Base-by-base conservation (phyloP, 139 green algal genomes). In the Ettlia oleoabundans region DNA sequence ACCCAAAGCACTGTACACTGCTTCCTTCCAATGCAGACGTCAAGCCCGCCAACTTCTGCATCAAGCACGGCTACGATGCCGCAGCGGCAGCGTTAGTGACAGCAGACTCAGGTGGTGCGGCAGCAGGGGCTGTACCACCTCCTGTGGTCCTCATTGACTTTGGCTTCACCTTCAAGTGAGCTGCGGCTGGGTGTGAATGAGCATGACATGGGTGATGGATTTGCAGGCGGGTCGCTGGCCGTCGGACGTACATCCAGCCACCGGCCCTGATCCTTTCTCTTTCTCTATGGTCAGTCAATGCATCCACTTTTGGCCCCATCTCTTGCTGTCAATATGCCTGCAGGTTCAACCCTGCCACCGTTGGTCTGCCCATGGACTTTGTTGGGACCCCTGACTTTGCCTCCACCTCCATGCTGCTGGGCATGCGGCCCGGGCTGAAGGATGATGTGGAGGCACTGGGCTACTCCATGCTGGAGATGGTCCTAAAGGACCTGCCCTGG, bases 381-480 rank as follows among this genome's bases (percentile, higher is more conserved):
- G 75, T 81, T 13, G 75, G 75, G 55, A 81, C 75, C 4, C 75
- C 75, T 38, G 80, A 86, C 52, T 92, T 84, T 82, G 86, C 86
- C 32, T 84, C 76, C 83, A 69, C 18, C 24, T 35, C 53, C 18
- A 47, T 52, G 21, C 79, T 92, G 51, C 24, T 61, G 41, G 43
- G 68, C 51, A n/a, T n/a, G 35, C 41, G 40, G 15, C 70, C 83
- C 1, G 77, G 80, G n/a, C 58, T 52, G 38, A 21, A 42, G 22
- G 89, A 92, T 74, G 89, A 93, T 67, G 52, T 91, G 28, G 82
- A 92, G 61, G 84, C 80, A 42, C 73, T 93, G 61, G 82, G 37
- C 18, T 93, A 92, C 70, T 76, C 67, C 0, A 65, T 92, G 35
- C 41, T 91, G 61, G 68, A 89, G 70, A 65, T 91, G 43, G 82